Evolutionary conservation across 2,329 filamentous ascomycete genomes (phyloP), one percentile per base, ranked within the genome.

Genomic region (Diaporthe citrichinensis): DNA sequence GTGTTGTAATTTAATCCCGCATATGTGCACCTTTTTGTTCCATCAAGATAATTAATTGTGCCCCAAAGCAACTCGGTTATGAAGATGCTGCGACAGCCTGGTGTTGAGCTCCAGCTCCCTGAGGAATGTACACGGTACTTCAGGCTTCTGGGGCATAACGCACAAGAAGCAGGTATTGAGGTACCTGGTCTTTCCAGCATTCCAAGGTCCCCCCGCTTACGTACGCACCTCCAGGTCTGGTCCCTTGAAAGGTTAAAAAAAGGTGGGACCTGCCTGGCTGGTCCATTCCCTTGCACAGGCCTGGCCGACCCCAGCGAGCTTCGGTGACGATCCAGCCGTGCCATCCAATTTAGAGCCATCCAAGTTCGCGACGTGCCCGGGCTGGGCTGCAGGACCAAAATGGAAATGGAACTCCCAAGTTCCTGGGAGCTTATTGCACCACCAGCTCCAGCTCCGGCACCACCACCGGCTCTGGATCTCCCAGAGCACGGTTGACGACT

Each of bases 391-490:
- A 62, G 58, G 55, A 62, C 57, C 71, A 62, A 41, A 62, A 72
- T 65, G 71, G 57, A 51, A 68, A 65, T 53, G 71, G 71, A 73
- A 73, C 71, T 46, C 53, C 71, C 58, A 53, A 62, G 71, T 72
- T 62, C 71, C 71, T 72, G 28, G 57, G 57, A 72, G 57, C 71
- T 72, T 72, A 61, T 53, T 65, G 44, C 49, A 72, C 62, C 73
- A 34, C 79, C 75, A 69, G 74, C 77, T 25, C 79, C 61, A 71
- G 51, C 51, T 57, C 51, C 36, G 23, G 51, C 67, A 31, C 51
- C 67, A 57, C 25, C 49, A 7, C 67, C 8, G 49, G 71, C 55
- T 53, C 65, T 68, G 65, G 46, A 39, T 68, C 46, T 39, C 31
- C 46, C 65, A 39, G 65, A 36, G 46, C 65, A 53, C 65, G 15